phyloP scores from a whole-genome alignment of 2,329 filamentous ascomycete genomes.

The Didymella arachidicola region DNA sequence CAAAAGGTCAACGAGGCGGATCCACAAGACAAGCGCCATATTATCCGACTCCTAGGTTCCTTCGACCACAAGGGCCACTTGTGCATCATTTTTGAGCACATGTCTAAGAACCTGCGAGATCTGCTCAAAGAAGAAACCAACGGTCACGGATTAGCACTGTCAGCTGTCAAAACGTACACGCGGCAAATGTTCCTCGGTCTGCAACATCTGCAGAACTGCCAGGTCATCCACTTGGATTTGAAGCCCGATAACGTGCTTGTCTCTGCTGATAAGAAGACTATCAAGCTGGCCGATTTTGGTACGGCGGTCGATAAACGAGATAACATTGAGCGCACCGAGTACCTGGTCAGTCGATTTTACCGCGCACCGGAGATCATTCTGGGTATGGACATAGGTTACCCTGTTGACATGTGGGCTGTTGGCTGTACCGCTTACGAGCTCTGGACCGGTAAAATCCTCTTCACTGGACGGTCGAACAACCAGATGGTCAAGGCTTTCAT shows the following conservation, averaged over 20 bases:
- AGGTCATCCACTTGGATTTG: slow-evolving; percentile 92
- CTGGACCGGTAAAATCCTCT: slow-evolving; percentile 96
- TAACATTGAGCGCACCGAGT: slow-evolving; percentile 84
- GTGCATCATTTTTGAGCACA: slow-evolving; percentile 96
- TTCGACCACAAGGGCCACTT: slow-evolving; percentile 96
- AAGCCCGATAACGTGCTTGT: slow-evolving; percentile 97
- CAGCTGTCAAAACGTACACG: slow-evolving; percentile 86
- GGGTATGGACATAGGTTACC: slow-evolving; percentile 93
- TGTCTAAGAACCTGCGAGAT: slow-evolving; percentile 84
- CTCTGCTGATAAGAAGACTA: slow-evolving; percentile 63
- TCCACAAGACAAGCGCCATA: slow-evolving; percentile 86
- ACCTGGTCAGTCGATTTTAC: slow-evolving; percentile 96
- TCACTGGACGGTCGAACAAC: slow-evolving; percentile 94
- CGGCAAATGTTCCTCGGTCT: slow-evolving; percentile 93
- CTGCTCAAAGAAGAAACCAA: slow-evolving; percentile 84
- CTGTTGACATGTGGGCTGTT: slow-evolving; percentile 97
- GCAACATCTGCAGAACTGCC: slow-evolving; percentile 86
- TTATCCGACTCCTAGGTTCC: slow-evolving; percentile 83
- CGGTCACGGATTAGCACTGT: slow-evolving; percentile 89
- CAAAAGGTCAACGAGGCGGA: slow-evolving; percentile 87
- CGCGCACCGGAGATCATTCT: slow-evolving; percentile 96
- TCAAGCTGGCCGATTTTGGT: slow-evolving; percentile 96
- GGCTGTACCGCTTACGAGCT: slow-evolving; percentile 97
- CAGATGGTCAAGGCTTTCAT: slow-evolving; percentile 97
- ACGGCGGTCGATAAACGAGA: slow-evolving; percentile 94